Evolutionary conservation across 129 eudicot species (phyloP), one percentile per base, ranked within the genome.

Genomic region (Pulicaria dysenterica): DNA sequence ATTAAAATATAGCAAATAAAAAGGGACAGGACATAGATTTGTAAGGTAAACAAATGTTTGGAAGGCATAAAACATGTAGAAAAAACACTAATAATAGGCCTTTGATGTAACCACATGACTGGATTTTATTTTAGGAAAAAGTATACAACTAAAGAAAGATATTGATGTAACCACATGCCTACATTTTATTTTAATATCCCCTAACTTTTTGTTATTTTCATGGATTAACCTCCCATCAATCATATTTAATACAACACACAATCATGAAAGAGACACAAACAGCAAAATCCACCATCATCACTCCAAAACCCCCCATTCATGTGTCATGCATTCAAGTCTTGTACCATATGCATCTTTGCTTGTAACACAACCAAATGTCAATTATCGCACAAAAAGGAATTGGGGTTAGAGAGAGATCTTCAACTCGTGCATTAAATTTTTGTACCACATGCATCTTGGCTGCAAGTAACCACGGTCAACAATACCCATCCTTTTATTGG

Each of bases 91-190:
- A 77, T 69, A 50, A 77, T 62, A 77, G 67, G 61, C 45, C 39
- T 51, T 48, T 70, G 82, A 77, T 72, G 77, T 77, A 70, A 70
- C 65, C 70, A 77, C 66, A 51, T 77, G 71, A 77, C 44, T 77
- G 50, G 48, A 77, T 77, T 69, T 68, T 77, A 69, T 77, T 64
- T 65, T 70, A 31, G 55, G 62, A 57, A 62, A 61, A 69, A 77
- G 76, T 51, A 69, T 48, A 53, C 49, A 19, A 34, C 58, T 60
- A 77, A 77, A 77, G 72, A 41, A 60, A 77, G 34, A 46, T 50
- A 70, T 42, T 77, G 81, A 77, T 77, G 81, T 61, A 69, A 61
- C 81, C 82, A 77, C 82, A 77, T 77, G 77, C 72, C 65, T 40
- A 70, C 67, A 70, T 70, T 57, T 60, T 70, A n/a, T 70, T 59